Evolutionary conservation across 768 basidiomycete genomes (phyloP), one percentile per base, ranked within the genome.

Genomic region (Lentinula aciculospora): DNA sequence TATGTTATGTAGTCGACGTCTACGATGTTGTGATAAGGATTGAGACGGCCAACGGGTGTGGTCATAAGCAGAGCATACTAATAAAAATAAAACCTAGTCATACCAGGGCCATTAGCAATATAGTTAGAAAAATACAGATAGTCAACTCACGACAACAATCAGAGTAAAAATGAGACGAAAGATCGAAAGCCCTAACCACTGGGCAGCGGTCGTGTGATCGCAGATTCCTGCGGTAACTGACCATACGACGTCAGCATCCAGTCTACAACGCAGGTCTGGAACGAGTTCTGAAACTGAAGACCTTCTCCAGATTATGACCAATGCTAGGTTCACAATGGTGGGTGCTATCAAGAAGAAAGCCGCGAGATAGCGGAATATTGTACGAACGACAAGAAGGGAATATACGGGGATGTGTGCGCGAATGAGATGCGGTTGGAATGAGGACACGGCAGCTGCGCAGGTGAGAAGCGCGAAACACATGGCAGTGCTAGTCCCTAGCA

Each of bases 201-300:
- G 36, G 23, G 51, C 51, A 19, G 23, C 13, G 7, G 72, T 68
- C 1, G 73, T 70, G 76, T 81, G 84, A 1, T 75, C 58, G 5
- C 76, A 72, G 3, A 58, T 63, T 47, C 59, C 62, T 10, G 70
- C 66, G 3, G 67, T 70, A 12, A 74, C 72, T 4, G 81, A 77
- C 89, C 89, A 91, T 9, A 84, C 70, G 42, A 84, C 73, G 64
- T 90, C 89, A 42, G 89, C 71, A 60, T 88, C 84, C 71, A 86
- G 74, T 45, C 71, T 68, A 59, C 89, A 90, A n/a, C 82, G 77
- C 44, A 68, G 67, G 23, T 64, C 66, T 36, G 73, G 63, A 55
- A 72, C 70, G 44, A 80, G 60, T 54, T 73, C 73, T 28, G 66
- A 36, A 54, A 74, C 67, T 1, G 72, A 50, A 9, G 74, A 66